Percentiles rank a stretch among this genome's conserved stretches.
Evolutionary conservation across 2,329 filamentous ascomycete species (phyloP).

Genomic region (Penicillium sp.): DNA sequence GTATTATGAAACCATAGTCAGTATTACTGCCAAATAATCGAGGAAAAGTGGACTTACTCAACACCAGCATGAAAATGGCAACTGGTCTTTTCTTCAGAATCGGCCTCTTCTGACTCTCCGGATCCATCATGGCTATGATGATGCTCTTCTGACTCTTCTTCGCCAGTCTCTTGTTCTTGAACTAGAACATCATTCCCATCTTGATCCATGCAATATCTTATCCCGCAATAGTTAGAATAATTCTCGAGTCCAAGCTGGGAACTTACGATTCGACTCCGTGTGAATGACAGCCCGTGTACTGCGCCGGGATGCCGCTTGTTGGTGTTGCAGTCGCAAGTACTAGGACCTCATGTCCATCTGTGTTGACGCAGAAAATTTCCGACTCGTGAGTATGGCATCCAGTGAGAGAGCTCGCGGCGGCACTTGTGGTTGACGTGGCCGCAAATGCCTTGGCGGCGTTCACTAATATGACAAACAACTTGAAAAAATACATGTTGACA

Average conservation of each 20-base stretch:
- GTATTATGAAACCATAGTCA: conserved; percentile 17
- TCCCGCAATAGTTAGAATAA: background rate
- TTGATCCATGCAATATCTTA: conserved; percentile 63
- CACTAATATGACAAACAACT: conserved; percentile 13
- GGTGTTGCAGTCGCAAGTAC: conserved; percentile 52
- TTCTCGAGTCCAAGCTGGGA: background rate
- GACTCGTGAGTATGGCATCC: conserved; percentile 54
- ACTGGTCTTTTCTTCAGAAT: conserved; percentile 39
- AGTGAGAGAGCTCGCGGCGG: conserved; percentile 51
- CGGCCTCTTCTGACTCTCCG: conserved; percentile 20
- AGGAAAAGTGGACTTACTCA: conserved; percentile 56
- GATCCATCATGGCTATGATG: conserved; percentile 29
- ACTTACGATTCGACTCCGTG: conserved; percentile 60
- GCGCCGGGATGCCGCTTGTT: conserved; percentile 58
- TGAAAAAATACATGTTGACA: conserved; percentile 11
- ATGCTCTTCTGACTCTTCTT: conserved; percentile 3
- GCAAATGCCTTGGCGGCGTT: conserved; percentile 19
- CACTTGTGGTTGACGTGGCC: conserved; percentile 31
- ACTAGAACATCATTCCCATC: conserved; percentile 64
- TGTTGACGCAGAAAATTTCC: conserved; percentile 38
- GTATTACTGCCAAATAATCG: background rate
- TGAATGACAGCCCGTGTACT: conserved; percentile 66
- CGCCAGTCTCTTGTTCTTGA: conserved; percentile 33
- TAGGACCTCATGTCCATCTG: conserved; percentile 39
- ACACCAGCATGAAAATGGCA: conserved; percentile 77